Conservation (phyloP, 257 asterid genomes). For the Striga asiatica region DNA sequence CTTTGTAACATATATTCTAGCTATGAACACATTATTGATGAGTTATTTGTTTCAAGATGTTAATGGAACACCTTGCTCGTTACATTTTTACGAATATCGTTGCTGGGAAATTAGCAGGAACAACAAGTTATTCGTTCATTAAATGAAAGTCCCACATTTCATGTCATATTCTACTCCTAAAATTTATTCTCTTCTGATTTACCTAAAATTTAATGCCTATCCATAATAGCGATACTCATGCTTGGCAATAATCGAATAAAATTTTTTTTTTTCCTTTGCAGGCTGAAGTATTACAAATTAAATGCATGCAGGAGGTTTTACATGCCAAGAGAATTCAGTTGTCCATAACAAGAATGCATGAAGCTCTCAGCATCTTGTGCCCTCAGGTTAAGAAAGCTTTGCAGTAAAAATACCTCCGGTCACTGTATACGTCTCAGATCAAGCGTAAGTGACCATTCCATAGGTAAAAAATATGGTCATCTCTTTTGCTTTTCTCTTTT, state of each 20-base stretch:
- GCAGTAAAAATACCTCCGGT: conserved; percentile 36
- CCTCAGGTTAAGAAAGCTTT: conserved; percentile 47
- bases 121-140: too few species aligned
- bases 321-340: conserved; percentile 36
- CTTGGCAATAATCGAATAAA: too few species aligned
- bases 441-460: conserved; percentile 53
- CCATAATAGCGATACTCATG: too few species aligned
- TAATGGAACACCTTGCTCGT: background rate
- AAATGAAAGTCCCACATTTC: too few species aligned
- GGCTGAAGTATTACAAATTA: conserved; percentile 51
- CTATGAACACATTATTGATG: background rate
- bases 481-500: too few species aligned
- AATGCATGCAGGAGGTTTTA: conserved; percentile 51
- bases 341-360: conserved; percentile 23
- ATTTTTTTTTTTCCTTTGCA: conserved; percentile 46
- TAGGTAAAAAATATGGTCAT: conserved; percentile 51
- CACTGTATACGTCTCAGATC: conserved; percentile 89
- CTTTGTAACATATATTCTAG: background rate
- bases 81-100: background rate
- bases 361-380: conserved; percentile 20
- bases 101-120: background rate
- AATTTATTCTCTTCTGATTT: too few species aligned
- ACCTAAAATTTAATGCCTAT: too few species aligned
- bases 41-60: background rate
- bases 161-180: too few species aligned